A percentile compares a stretch with the other conserved stretches of the same genome.
Evolutionary conservation across 495 filamentous ascomycete genomes (phyloP).

Genomic region (Aspergillus heteromorphus): DNA sequence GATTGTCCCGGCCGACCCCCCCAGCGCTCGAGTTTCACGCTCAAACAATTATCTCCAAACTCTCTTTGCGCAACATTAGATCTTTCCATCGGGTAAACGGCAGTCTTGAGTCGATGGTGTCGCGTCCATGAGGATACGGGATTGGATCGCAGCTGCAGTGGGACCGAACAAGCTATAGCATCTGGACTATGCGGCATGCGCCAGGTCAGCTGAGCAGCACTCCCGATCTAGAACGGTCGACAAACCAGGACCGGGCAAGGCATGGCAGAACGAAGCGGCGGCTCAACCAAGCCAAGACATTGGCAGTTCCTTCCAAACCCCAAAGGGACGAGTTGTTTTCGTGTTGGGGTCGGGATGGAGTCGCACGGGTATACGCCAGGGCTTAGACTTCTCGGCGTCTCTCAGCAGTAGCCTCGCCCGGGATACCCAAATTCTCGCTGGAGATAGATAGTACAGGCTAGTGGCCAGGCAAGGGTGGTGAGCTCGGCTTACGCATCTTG

Average conservation of each 20-base stretch:
- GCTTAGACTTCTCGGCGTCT: neutral
- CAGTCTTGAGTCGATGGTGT: neutral
- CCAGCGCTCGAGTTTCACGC: neutral
- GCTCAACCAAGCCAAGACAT: neutral
- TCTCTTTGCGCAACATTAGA: neutral
- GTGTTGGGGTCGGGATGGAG: neutral
- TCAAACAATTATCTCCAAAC: neutral
- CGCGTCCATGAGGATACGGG: neutral
- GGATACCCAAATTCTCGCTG: neutral
- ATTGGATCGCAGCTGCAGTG: neutral
- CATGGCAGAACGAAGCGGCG: neutral
- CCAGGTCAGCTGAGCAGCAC: neutral
- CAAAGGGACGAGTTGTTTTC: neutral
- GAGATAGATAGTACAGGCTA: neutral
- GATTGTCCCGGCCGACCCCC: neutral
- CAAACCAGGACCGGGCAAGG: neutral
- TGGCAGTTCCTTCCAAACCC: neutral
- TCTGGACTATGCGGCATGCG: neutral
- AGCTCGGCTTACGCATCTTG: neutral
- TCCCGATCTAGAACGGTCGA: neutral
- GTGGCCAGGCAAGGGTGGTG: neutral
- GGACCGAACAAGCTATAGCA: neutral
- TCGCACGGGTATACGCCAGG: neutral
- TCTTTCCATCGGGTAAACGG: neutral
- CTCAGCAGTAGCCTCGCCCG: no score